Conservation (phyloP, 106 monocot species). For the Dendrobium nobile region DNA sequence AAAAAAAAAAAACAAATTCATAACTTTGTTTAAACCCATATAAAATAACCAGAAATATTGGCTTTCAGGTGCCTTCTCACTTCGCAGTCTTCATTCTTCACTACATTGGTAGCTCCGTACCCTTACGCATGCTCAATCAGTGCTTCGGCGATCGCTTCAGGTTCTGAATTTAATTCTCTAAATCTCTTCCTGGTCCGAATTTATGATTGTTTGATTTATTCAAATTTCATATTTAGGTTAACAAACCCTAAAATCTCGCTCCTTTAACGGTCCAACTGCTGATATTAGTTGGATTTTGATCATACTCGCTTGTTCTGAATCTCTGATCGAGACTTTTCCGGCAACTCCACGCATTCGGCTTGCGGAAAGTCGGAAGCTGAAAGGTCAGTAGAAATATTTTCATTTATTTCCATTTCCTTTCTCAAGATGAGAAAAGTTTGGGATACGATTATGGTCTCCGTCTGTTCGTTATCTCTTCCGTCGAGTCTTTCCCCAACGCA, state of each 20-base stretch:
- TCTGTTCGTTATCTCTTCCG: neutral
- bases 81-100: too few relatives aligned
- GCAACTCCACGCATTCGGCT: neutral
- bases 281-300: neutral
- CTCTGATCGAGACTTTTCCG: neutral
- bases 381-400: neutral
- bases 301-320: neutral
- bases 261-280: neutral
- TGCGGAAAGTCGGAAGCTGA: neutral
- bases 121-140: too few relatives aligned
- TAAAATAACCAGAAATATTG: too few relatives aligned
- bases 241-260: neutral
- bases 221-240: neutral
- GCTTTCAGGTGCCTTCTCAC: too few relatives aligned
- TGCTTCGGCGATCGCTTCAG: neutral
- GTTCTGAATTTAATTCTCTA: neutral
- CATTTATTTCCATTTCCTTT: neutral
- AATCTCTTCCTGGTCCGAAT: neutral
- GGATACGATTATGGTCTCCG: neutral
- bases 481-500: neutral
- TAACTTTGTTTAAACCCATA: too few relatives aligned
- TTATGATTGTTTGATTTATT: neutral
- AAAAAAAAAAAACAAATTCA: too few relatives aligned
- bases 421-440: neutral
- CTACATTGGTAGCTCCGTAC: too few relatives aligned